Conservation (phyloP, 108 stramenopile genomes). For the Halocafeteria seosinensis region DNA sequence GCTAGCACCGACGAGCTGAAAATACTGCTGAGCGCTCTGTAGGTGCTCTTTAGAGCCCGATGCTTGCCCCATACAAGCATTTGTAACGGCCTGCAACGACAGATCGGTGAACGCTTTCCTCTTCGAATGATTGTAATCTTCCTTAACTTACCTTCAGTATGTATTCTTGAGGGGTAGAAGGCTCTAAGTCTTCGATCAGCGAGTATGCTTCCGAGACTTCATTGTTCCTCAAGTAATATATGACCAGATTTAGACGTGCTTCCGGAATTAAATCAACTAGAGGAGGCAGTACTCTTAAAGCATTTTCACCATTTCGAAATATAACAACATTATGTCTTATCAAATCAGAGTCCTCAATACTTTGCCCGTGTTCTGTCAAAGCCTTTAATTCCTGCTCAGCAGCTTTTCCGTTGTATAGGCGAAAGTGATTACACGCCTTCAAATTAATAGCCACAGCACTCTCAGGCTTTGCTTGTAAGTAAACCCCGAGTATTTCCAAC, state of each 20-base stretch:
- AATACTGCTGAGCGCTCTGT: conserved; percentile 46
- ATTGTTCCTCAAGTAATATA: conserved; percentile 28
- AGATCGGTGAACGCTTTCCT: too few species aligned
- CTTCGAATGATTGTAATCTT: too few species aligned
- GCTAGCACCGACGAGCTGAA: conserved; percentile 53
- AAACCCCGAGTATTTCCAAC: conserved; percentile 54
- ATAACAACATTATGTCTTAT: conserved; percentile 58
- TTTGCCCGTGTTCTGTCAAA: conserved; percentile 26
- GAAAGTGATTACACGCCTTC: conserved; percentile 63
- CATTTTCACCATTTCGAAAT: conserved; percentile 47
- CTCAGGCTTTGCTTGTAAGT: conserved; percentile 47
- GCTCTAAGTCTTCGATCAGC: conserved; percentile 51
- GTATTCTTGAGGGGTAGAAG: conserved; percentile 55
- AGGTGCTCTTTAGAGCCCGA: conserved; percentile 36
- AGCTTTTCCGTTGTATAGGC: conserved; percentile 59
- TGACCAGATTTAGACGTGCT: conserved; percentile 58
- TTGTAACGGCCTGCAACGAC: conserved; percentile 54
- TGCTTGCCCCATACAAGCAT: conserved; percentile 44
- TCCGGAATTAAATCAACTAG: conserved; percentile 55
- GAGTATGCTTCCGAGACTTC: conserved; percentile 50
- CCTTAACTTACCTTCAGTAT: too few species aligned
- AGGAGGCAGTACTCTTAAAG: conserved; percentile 44
- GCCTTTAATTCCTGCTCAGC: conserved; percentile 54
- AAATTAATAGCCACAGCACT: conserved; percentile 52
- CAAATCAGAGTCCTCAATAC: conserved; percentile 36